Conservation (phyloP, 1,284 basidiomycete genomes). For the Singerocomus inundabilis region DNA sequence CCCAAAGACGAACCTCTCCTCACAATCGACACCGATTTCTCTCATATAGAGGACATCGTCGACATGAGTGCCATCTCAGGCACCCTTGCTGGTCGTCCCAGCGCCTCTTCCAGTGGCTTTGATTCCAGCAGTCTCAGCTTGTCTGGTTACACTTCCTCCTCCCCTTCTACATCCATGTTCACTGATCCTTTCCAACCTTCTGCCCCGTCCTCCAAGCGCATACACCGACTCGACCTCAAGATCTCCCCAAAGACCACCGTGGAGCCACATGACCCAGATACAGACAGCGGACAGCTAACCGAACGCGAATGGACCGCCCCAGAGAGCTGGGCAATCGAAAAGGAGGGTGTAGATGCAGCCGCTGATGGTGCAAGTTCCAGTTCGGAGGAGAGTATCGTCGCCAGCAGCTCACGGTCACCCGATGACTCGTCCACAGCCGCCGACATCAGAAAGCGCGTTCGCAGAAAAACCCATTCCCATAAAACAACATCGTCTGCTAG, state of each 20-base stretch:
- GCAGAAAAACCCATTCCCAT: constrained; percentile 27
- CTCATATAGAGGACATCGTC: constrained; percentile 84
- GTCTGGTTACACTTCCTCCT: constrained; percentile 34
- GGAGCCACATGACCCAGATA: constrained; percentile 7
- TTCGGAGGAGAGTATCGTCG: constrained; percentile 29
- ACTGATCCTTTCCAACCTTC: constrained; percentile 46
- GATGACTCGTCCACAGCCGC: constrained; percentile 16
- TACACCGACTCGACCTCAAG: constrained; percentile 30
- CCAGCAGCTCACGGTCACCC: constrained; percentile 18
- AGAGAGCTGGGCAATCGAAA: constrained; percentile 38
- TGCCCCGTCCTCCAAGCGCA: constrained; percentile 15
- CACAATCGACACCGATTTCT: constrained; percentile 75
- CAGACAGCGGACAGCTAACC: constrained; percentile 4
- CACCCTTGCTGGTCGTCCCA: constrained; percentile 10
- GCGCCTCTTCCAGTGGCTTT: constrained; percentile 17
- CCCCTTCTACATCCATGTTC: constrained; percentile 37
- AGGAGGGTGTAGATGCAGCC: constrained; percentile 21
- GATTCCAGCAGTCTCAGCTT: constrained; percentile 25
- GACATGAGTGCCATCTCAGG: constrained; percentile 37
- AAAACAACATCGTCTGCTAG: constrained; percentile 16
- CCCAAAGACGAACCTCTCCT: constrained; percentile 20
- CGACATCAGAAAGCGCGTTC: constrained; percentile 23
- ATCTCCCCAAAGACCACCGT: constrained; percentile 50
- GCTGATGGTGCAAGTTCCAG: constrained; percentile 26
- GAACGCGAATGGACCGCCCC: constrained; percentile 32